Base-by-base conservation (phyloP, 768 basidiomycete species). In the button mushroom (Agaricus bisporus) region DNA sequence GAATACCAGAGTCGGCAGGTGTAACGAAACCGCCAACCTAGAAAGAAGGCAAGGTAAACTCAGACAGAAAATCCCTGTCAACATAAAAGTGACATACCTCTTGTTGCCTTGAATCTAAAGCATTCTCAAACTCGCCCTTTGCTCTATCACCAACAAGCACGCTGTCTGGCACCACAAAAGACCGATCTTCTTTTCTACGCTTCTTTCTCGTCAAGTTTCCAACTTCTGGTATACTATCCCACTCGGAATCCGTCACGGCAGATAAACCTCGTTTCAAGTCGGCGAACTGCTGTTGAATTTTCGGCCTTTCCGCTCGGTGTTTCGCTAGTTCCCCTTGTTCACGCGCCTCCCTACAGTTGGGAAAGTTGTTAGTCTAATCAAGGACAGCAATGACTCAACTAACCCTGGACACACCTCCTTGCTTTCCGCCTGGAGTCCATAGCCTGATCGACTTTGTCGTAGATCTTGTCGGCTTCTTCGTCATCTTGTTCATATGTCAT, bases 401-500 rank as follows among this genome's bases (percentile, higher is more conserved):
- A 70, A 78, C 75, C 71, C 60, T 62, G 57, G 54, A 79, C 87
- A 62, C 68, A 90, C 91, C 91, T 84, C 58, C 88, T 80, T 44
- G 79, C 77, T 64, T 81, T 80, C 62, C 97, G 73, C 57, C 97
- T 75, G 38, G 85, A 78, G 65, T 98, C 95, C 88, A 99, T 95
- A 26, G 83, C 83, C 41, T 81, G 76, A 62, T 98, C 95, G 1
- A 98, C 95, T n/a, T 73, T 62, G 22, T 97, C 95, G 66, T 95
- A 99, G 48, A 97, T 97, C 64, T 79, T 81, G 68, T 98, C 95
- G 0, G 95, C 97, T 67, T 98, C 97, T 60, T 98, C 95, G 57
- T 99, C 97, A 59, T 98, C 97, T 53, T 88, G 86, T 66, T 99
- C 95, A 66, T 99, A 98, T 0, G 91, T 91, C 8, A 88, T 95